Percentiles rank a stretch among this genome's conserved stretches.
phyloP scores from a whole-genome alignment of 805 yeast species.

The Blastobotrys peoriensis region DNA sequence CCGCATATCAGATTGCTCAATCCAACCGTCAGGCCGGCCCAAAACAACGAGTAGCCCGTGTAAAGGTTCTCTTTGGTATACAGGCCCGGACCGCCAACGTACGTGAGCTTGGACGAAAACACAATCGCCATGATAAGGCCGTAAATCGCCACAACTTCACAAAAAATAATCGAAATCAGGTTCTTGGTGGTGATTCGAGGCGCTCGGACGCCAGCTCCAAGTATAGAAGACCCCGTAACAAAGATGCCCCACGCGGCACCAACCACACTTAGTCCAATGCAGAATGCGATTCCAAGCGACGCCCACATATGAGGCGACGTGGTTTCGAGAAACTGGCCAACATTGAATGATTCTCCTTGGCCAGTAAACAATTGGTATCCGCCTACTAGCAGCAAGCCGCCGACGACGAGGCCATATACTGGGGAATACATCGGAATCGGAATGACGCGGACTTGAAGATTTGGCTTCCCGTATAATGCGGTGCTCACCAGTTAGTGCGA shows the following conservation, averaged over 20 bases:
- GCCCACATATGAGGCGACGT: constrained; percentile 99
- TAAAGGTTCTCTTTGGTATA: constrained; percentile 79
- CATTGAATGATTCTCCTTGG: constrained; percentile 84
- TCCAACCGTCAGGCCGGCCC: constrained; percentile 99
- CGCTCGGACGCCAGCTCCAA: constrained; percentile 98
- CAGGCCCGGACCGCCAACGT: constrained; percentile 54
- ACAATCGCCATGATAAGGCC: constrained; percentile 98
- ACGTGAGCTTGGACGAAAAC: constrained; percentile 78
- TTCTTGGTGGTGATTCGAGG: constrained; percentile 97
- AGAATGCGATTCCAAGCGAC: constrained; percentile 74
- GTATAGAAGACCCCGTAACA: constrained; percentile 85
- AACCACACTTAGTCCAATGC: constrained; percentile 90
- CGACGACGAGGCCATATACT: constrained; percentile 11
- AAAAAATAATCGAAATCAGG: constrained; percentile 91
- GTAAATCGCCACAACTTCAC: constrained; percentile 98
- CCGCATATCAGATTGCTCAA: constrained; percentile 92
- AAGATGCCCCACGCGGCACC: constrained; percentile 99
- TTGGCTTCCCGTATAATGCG: no score
- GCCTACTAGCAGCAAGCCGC: constrained; percentile 32
- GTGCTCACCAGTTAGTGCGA: no score
- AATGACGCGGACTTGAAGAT: no score
- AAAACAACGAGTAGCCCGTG: constrained; percentile 91
- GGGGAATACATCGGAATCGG: not conserved
- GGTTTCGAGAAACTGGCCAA: constrained; percentile 77
- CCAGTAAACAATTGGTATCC: constrained; percentile 65